Conservation (phyloP, 2,329 filamentous ascomycete species). For the Pyricularia pennisetigena region DNA sequence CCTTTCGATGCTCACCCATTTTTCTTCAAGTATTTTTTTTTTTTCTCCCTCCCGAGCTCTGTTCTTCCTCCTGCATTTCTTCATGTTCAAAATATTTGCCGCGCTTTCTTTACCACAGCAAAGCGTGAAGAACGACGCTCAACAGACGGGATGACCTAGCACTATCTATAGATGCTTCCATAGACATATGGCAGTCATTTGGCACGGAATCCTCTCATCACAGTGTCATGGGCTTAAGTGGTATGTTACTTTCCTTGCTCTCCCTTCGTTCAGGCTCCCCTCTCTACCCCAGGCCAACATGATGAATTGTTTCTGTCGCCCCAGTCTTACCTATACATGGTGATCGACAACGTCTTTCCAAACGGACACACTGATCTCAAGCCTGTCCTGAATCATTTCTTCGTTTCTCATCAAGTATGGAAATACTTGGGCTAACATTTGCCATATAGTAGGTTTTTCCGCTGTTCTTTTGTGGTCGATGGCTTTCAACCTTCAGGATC, state of each 20-base stretch:
- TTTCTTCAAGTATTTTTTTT: slow-evolving; percentile 1
- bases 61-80: background rate
- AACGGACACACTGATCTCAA: slow-evolving; percentile 33
- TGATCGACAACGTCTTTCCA: slow-evolving; percentile 45
- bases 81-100: background rate
- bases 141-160: background rate
- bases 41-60: background rate
- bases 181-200: background rate
- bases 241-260: slow-evolving; percentile 5
- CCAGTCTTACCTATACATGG: slow-evolving; percentile 46
- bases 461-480: slow-evolving; percentile 6
- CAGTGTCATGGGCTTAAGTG: background rate
- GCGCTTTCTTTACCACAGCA: background rate
- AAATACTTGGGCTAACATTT: background rate
- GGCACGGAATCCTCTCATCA: background rate
- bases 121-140: background rate
- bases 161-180: background rate
- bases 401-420: background rate
- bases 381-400: slow-evolving; percentile 5
- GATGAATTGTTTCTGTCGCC: slow-evolving; percentile 49
- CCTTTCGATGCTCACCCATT: background rate
- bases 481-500: background rate
- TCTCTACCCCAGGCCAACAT: slow-evolving; percentile 17
- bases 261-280: slow-evolving; percentile 7
- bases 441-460: background rate